A percentile compares a stretch with the other conserved stretches of the same genome.
phyloP scores from a whole-genome alignment of 495 filamentous ascomycete genomes.

The Aspergillus sparsus region DNA sequence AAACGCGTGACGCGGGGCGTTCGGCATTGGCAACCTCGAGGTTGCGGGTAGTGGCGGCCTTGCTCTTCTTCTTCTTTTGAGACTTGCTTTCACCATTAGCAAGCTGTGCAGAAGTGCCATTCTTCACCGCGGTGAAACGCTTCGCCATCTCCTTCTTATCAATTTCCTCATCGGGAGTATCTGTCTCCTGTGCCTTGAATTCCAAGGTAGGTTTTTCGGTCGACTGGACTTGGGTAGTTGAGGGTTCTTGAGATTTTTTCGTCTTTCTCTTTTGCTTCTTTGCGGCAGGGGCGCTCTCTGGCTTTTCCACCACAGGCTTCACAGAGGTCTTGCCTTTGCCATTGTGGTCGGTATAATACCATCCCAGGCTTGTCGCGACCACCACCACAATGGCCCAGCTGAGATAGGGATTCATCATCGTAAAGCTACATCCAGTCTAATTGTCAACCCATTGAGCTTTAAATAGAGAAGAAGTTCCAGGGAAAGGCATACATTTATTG shows the following conservation, averaged over 20 bases:
- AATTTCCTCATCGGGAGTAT: conserved; percentile 58
- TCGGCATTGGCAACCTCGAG: conserved; percentile 40
- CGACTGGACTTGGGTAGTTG: conserved; percentile 30
- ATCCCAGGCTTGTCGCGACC: conserved; percentile 48
- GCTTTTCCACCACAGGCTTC: conserved; percentile 38
- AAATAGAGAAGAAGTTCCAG: not conserved
- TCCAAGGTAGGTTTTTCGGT: conserved; percentile 44
- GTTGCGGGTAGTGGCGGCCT: conserved; percentile 31
- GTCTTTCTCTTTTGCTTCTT: conserved; percentile 50
- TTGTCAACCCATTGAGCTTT: conserved; percentile 14
- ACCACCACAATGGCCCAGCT: conserved; percentile 61
- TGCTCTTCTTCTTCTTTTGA: conserved; percentile 64
- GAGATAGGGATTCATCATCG: conserved; percentile 50
- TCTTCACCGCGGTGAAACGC: conserved; percentile 65
- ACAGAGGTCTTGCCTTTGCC: conserved; percentile 38
- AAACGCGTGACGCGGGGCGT: conserved; percentile 47
- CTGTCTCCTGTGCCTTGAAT: conserved; percentile 38
- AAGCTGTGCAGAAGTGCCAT: conserved; percentile 55
- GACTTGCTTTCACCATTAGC: conserved; percentile 37
- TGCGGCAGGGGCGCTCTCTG: conserved; percentile 31
- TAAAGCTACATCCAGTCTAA: conserved; percentile 15
- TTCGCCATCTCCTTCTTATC: conserved; percentile 73
- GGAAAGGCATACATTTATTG: conserved; percentile 9
- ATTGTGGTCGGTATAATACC: conserved; percentile 47
- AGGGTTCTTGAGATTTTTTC: conserved; percentile 37